Conservation (phyloP, 306 rosid species). For the Ammopiptanthus mongolicus region DNA sequence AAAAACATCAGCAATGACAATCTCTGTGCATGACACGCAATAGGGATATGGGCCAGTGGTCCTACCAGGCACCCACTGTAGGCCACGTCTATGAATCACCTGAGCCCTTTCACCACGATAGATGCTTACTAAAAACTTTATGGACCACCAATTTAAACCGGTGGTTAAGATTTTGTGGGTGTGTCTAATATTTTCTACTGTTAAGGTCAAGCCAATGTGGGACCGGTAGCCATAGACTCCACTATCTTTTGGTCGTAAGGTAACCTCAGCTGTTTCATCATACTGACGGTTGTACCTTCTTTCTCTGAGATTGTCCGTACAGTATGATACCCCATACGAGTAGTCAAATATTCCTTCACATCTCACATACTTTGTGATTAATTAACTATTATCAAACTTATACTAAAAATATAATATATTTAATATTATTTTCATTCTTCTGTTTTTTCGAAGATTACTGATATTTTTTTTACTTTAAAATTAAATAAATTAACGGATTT, state of each 20-base stretch:
- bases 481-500: too few relatives aligned
- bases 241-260: slow-evolving; percentile 20
- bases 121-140: neutral
- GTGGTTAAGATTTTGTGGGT: slow-evolving; percentile 55
- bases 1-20: neutral
- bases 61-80: slow-evolving; percentile 10
- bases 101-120: neutral
- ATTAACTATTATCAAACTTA: neutral
- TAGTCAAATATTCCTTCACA: too few relatives aligned
- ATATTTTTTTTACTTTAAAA: too few relatives aligned
- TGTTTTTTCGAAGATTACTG: too few relatives aligned
- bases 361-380: too few relatives aligned
- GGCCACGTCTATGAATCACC: slow-evolving; percentile 27
- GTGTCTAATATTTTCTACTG: slow-evolving; percentile 42
- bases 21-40: slow-evolving; percentile 20
- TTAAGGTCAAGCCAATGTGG: slow-evolving; percentile 25
- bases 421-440: too few relatives aligned
- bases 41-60: slow-evolving; percentile 16
- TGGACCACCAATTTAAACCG: slow-evolving; percentile 36
- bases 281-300: slow-evolving; percentile 1
- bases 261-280: slow-evolving; percentile 28
- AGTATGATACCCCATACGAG: neutral
- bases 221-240: slow-evolving; percentile 19
- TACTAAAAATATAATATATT: too few relatives aligned
- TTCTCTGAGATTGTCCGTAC: slow-evolving; percentile 14